These are phyloP conservation scores for Ophiobolus disseminans DNA, from an alignment of 2,329 filamentous ascomycete genomes.

Conservation along the genomic window DNA sequence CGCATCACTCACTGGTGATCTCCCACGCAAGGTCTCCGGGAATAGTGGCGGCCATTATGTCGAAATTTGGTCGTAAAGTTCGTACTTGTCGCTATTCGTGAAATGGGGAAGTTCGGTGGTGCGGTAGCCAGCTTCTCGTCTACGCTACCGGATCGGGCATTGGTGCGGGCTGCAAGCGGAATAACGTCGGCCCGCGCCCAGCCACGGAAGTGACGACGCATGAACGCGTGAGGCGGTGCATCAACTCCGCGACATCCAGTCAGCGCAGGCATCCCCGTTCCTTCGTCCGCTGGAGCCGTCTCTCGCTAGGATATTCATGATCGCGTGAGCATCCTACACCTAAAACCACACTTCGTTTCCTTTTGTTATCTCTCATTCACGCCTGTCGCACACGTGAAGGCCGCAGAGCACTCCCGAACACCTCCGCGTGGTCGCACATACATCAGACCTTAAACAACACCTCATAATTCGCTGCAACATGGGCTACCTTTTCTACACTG, in stretches of 20 bases:
- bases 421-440: conserved; percentile 20
- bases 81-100: conserved; percentile 29
- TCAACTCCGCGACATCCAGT: not conserved
- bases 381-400: conserved; percentile 10
- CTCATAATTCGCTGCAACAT: conserved; percentile 57
- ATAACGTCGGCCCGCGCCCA: conserved; percentile 19
- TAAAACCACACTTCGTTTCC: conserved; percentile 11
- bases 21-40: conserved; percentile 94
- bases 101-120: conserved; percentile 28
- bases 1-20: conserved; percentile 79
- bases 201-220: conserved; percentile 6
- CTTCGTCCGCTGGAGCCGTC: not conserved
- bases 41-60: conserved; percentile 65
- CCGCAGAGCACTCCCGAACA: conserved; percentile 21
- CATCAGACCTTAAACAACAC: conserved; percentile 5
- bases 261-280: conserved; percentile 1
- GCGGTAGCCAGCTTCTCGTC: conserved; percentile 31
- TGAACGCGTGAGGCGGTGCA: conserved; percentile 5
- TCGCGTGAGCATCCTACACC: conserved; percentile 11
- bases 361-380: conserved; percentile 14
- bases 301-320: not conserved
- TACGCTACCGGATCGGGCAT: conserved; percentile 32
- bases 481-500: conserved; percentile 80
- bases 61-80: conserved; percentile 39
- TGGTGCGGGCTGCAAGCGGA: conserved; percentile 31